Conservation (phyloP, 331 rosid species). For the Cydonia oblonga region DNA sequence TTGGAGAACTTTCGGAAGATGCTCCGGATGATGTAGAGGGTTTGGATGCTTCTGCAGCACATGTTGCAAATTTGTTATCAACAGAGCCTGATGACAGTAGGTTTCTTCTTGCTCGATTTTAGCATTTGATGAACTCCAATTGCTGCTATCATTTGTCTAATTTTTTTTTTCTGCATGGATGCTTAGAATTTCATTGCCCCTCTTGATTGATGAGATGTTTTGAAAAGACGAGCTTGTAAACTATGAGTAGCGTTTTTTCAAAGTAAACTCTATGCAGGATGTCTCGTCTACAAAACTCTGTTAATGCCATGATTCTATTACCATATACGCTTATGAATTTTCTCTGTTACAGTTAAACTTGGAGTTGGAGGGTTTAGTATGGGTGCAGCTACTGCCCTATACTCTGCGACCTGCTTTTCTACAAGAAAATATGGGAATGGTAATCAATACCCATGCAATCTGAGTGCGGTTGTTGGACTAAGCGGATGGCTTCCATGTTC, state of each 20-base stretch:
- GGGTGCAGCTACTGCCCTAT: conserved; percentile 96
- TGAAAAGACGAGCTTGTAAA: not conserved
- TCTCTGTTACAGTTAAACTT: conserved; percentile 62
- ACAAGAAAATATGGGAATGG: conserved; percentile 62
- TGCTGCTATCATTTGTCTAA: not conserved
- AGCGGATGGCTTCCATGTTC: conserved; percentile 99
- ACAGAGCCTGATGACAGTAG: conserved; percentile 86
- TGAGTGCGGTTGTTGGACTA: conserved; percentile 76
- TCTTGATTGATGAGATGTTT: not conserved
- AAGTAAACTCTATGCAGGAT: not conserved
- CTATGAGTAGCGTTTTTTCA: not conserved
- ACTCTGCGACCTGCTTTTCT: conserved; percentile 67
- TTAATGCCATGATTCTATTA: not conserved
- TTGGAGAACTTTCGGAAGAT: conserved; percentile 76
- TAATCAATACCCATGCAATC: conserved; percentile 58
- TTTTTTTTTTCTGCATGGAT: not conserved
- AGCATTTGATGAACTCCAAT: not conserved
- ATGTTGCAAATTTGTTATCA: conserved; percentile 84
- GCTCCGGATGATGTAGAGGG: conserved; percentile 89
- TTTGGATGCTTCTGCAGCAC: conserved; percentile 88
- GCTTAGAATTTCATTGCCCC: not conserved
- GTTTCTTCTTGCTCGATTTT: conserved; percentile 29
- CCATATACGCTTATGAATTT: not conserved
- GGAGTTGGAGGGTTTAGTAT: conserved; percentile 98
- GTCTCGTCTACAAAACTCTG: not conserved